Percentiles rank a stretch among this genome's conserved stretches.
Conservation (phyloP, 2,329 filamentous ascomycete genomes). For the Pseudomassariella vexata region DNA sequence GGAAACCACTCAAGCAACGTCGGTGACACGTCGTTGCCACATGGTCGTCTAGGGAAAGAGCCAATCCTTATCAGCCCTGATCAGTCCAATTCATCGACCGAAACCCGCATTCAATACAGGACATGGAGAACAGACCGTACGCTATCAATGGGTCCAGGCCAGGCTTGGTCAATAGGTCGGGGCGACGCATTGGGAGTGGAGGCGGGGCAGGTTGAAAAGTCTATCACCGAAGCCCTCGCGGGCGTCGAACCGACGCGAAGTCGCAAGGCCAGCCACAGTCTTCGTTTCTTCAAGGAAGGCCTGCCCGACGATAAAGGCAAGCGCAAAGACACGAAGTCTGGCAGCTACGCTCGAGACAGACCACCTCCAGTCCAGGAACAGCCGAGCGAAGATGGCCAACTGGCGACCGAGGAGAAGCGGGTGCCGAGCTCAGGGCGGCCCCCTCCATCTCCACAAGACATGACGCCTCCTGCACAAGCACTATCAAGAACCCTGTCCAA, state of each 20-base stretch:
- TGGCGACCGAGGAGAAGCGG: no score
- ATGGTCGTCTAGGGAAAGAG: conserved; percentile 9
- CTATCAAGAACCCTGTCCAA: conserved; percentile 14
- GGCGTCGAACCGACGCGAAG: conserved; percentile 60
- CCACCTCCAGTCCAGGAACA: conserved; percentile 5
- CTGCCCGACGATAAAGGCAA: conserved; percentile 53
- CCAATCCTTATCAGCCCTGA: conserved; percentile 11
- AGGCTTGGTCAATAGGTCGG: conserved; percentile 59
- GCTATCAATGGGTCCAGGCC: conserved; percentile 43
- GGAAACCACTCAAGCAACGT: conserved; percentile 20
- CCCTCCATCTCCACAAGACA: conserved; percentile 19
- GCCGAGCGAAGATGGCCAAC: conserved; percentile 5
- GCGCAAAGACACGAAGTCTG: conserved; percentile 39
- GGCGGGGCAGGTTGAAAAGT: conserved; percentile 57
- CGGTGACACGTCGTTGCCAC: conserved; percentile 27
- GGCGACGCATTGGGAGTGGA: conserved; percentile 39
- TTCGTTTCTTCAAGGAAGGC: conserved; percentile 63
- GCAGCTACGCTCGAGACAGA: conserved; percentile 30
- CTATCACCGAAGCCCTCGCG: conserved; percentile 55
- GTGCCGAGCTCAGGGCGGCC: no score
- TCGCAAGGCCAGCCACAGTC: conserved; percentile 61
- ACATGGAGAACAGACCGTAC: conserved; percentile 36
- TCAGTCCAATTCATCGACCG: conserved; percentile 13
- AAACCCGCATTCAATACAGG: conserved; percentile 24
- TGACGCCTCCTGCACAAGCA: conserved; percentile 10